Evolutionary conservation across 768 basidiomycete genomes (phyloP).

Genomic region (Thelephora aurantiotincta): DNA sequence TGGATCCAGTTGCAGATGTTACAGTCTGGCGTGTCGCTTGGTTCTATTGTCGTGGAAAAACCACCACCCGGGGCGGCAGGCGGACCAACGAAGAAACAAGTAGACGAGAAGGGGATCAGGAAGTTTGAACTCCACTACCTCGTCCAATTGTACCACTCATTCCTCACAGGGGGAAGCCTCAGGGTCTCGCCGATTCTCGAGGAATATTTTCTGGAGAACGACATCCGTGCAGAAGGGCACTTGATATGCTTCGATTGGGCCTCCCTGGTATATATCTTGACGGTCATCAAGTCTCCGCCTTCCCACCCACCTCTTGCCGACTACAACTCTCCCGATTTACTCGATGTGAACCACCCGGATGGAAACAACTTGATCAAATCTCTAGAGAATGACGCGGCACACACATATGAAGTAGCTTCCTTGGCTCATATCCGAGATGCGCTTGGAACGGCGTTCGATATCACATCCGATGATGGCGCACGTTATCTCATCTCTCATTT

Average conservation of each 20-base stretch:
- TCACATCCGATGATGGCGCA: slow-evolving; percentile 39
- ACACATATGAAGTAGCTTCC: slow-evolving; percentile 43
- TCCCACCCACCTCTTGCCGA: slow-evolving; percentile 2
- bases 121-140: slow-evolving; percentile 49
- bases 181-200: slow-evolving; percentile 30
- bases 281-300: slow-evolving; percentile 33
- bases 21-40: slow-evolving; percentile 47
- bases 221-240: slow-evolving; percentile 23
- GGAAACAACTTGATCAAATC: slow-evolving; percentile 7
- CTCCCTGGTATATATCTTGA: slow-evolving; percentile 44
- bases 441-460: slow-evolving; percentile 42
- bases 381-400: slow-evolving; percentile 14
- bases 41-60: slow-evolving; percentile 40
- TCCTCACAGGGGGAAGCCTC: slow-evolving; percentile 28
- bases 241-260: slow-evolving; percentile 57
- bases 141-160: slow-evolving; percentile 34
- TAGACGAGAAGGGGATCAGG: slow-evolving; percentile 23
- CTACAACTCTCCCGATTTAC: slow-evolving; percentile 26
- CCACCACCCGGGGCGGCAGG: slow-evolving; percentile 10
- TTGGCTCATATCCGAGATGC: slow-evolving; percentile 46
- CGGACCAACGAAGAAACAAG: slow-evolving; percentile 4
- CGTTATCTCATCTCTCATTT: slow-evolving; percentile 43
- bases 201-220: slow-evolving; percentile 42
- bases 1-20: slow-evolving; percentile 59
- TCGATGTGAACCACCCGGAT: slow-evolving; percentile 27